phyloP scores from a whole-genome alignment of 192 early-diverging fungal genomes.

The Phycomyces nitens region DNA sequence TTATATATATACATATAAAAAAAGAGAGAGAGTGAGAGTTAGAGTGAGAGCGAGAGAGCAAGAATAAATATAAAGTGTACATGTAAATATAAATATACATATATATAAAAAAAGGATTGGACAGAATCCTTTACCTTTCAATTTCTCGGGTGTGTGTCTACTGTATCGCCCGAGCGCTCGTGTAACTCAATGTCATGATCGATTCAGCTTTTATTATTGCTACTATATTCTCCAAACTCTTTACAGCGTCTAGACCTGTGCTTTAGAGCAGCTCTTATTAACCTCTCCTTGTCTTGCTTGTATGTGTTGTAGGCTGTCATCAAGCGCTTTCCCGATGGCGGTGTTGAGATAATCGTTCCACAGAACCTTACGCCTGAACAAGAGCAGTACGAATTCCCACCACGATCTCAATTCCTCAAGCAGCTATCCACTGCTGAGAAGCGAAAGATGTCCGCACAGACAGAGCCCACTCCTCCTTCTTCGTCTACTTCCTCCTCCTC shows the following conservation, averaged over 20 bases:
- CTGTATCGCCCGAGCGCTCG: constrained; percentile 2
- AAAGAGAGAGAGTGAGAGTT: no score
- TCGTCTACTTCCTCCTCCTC: neutral
- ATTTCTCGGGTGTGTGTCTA: neutral
- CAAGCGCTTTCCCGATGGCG: constrained; percentile 27
- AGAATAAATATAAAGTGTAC: no score
- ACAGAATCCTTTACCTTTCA: no score
- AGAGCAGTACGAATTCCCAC: constrained; percentile 33
- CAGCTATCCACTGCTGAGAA: constrained; percentile 22
- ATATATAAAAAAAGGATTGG: no score
- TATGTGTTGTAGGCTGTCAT: constrained; percentile 17
- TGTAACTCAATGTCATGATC: neutral
- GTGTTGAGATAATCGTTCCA: constrained; percentile 27
- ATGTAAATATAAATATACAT: no score
- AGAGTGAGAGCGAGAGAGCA: no score
- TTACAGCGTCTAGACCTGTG: neutral
- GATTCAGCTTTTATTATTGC: neutral
- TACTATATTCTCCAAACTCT: neutral
- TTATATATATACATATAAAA: no score
- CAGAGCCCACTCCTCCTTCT: neutral
- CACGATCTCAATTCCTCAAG: constrained; percentile 25
- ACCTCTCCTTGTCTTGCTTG: neutral
- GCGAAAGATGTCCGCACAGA: constrained; percentile 14
- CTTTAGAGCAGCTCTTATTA: neutral
- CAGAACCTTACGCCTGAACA: constrained; percentile 26